These are phyloP conservation scores for Passalora sequoiae DNA, from an alignment of 2,329 filamentous ascomycete genomes.

Conservation along the genomic window DNA sequence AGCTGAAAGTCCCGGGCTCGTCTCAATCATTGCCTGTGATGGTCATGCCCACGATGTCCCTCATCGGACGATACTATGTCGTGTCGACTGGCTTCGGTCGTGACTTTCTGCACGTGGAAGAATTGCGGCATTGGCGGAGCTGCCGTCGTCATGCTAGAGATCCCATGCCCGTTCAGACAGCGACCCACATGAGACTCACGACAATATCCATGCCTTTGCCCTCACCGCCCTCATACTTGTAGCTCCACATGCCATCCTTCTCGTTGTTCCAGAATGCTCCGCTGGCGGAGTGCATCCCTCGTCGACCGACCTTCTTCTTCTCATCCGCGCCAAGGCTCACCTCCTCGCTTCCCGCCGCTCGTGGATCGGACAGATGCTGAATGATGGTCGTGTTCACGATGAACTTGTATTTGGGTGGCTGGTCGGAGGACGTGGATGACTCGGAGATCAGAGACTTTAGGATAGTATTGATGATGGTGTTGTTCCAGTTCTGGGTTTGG, in stretches of 20 bases:
- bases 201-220: constrained; percentile 51
- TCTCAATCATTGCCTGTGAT: background rate
- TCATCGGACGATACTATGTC: background rate
- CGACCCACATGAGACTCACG: constrained; percentile 65
- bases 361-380: constrained; percentile 74
- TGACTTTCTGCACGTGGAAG: background rate
- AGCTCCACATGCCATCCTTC: constrained; percentile 84
- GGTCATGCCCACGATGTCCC: background rate
- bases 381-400: constrained; percentile 98
- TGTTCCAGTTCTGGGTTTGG: constrained; percentile 84
- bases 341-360: constrained; percentile 52
- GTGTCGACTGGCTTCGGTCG: background rate
- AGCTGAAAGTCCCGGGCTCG: background rate
- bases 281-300: constrained; percentile 84
- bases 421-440: constrained; percentile 33
- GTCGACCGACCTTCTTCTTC: constrained; percentile 66
- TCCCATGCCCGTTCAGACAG: constrained; percentile 38
- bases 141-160: background rate
- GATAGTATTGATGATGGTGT: constrained; percentile 78
- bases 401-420: constrained; percentile 73
- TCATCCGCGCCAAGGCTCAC: constrained; percentile 49
- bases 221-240: constrained; percentile 66
- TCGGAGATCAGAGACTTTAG: constrained; percentile 74
- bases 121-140: background rate
- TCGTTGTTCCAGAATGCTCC: constrained; percentile 88